phyloP scores from a whole-genome alignment of 441 rosid species.

The Syzygium malaccense region DNA sequence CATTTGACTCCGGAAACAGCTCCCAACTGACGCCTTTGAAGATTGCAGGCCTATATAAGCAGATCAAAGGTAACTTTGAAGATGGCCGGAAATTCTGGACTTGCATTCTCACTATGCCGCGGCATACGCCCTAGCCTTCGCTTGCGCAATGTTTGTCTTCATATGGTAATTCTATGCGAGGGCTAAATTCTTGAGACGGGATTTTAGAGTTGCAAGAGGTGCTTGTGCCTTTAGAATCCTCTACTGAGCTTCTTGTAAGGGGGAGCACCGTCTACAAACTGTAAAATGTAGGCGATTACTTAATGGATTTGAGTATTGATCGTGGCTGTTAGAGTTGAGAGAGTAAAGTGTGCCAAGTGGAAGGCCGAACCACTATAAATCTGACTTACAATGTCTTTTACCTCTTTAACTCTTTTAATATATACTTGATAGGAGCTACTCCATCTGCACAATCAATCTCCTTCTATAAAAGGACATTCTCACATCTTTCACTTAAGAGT shows the following conservation, averaged over 20 bases:
- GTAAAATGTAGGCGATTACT: neutral
- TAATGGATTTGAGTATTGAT: neutral
- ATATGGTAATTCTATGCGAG: neutral
- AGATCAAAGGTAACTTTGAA: neutral
- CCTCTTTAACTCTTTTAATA: neutral
- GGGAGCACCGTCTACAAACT: no score
- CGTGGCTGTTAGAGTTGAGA: neutral
- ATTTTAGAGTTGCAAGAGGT: no score
- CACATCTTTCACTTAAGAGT: neutral
- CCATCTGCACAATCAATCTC: neutral
- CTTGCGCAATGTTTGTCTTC: no score
- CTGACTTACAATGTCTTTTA: rapidly evolving
- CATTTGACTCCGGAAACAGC: neutral
- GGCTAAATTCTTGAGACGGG: neutral
- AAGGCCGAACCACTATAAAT: neutral
- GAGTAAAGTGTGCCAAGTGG: neutral
- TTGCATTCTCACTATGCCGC: no score
- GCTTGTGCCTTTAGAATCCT: no score
- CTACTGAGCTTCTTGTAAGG: no score
- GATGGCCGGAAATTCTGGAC: no score
- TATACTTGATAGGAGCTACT: neutral
- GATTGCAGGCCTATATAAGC: neutral
- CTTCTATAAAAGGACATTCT: neutral
- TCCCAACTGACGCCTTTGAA: neutral
- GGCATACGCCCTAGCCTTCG: no score